These are phyloP conservation scores for Tetrastigma voinierianum DNA, from an alignment of 164 flowering plant genomes.

Conservation along the genomic window DNA sequence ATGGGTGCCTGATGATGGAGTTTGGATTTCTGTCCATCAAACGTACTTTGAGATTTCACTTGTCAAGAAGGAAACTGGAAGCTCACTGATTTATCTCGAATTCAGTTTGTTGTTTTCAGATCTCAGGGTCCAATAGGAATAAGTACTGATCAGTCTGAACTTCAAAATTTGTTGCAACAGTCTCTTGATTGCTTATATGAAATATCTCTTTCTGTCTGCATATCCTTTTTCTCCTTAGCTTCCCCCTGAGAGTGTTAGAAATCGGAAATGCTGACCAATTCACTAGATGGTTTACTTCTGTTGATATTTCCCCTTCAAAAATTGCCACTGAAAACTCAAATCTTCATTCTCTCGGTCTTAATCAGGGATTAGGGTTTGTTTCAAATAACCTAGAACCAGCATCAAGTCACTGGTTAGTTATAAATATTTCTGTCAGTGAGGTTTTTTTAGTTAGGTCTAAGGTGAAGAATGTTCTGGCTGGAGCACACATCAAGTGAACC, in stretches of 20 bases:
- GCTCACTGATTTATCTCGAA: conserved; percentile 31
- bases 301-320: conserved; percentile 19
- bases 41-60: conserved; percentile 27
- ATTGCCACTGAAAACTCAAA: conserved; percentile 26
- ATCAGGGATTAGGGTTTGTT: conserved; percentile 18
- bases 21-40: conserved; percentile 42
- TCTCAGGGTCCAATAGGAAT: conserved; percentile 23
- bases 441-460: conserved; percentile 41
- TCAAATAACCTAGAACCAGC: conserved; percentile 13
- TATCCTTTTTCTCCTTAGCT: conserved; percentile 32
- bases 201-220: conserved; percentile 43
- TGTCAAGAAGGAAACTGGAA: conserved; percentile 35
- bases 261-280: conserved; percentile 17
- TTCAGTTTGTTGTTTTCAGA: conserved; percentile 41
- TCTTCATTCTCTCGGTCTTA: conserved; percentile 17
- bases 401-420: conserved; percentile 32
- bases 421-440: conserved; percentile 38
- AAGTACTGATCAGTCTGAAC: conserved; percentile 24
- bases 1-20: conserved; percentile 49
- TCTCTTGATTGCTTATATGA: conserved; percentile 54
- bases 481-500: conserved; percentile 32
- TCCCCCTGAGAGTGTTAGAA: conserved; percentile 19
- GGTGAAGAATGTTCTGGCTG: conserved; percentile 36
- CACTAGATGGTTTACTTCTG: conserved; percentile 28
- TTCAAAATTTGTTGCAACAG: conserved; percentile 22